These are phyloP conservation scores for Fragaria iinumae DNA, from an alignment of 306 rosid genomes.

Conservation along the genomic window DNA sequence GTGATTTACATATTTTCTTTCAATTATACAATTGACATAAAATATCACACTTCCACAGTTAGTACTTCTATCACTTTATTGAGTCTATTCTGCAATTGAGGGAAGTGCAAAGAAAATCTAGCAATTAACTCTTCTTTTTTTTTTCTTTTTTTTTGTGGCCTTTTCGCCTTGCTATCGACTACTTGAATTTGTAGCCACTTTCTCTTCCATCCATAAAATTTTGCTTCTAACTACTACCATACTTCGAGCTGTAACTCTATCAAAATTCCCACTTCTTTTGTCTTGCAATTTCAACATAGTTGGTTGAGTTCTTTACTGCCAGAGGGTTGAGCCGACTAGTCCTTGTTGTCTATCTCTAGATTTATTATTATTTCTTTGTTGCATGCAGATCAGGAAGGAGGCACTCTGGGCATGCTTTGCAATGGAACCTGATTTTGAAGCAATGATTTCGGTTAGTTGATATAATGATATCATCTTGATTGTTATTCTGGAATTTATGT, in stretches of 20 bases:
- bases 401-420: slow-evolving; percentile 98
- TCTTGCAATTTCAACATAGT: background rate
- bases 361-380: slow-evolving; percentile 25
- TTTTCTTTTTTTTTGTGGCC: too few relatives aligned
- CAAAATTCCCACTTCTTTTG: background rate
- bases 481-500: background rate
- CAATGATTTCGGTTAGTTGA: slow-evolving; percentile 73
- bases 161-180: background rate
- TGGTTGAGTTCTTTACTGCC: background rate
- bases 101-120: background rate
- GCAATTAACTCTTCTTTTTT: background rate
- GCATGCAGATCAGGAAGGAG: slow-evolving; percentile 77
- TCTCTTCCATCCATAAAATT: background rate
- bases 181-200: background rate
- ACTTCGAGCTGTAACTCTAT: background rate
- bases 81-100: background rate
- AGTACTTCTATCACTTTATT: slow-evolving; percentile 1
- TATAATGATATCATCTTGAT: background rate
- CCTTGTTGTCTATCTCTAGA: slow-evolving; percentile 15
- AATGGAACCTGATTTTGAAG: slow-evolving; percentile 72
- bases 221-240: background rate
- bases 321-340: slow-evolving; percentile 16
- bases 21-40: background rate
- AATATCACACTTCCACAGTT: background rate
- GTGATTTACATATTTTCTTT: background rate